Evolutionary conservation across 768 basidiomycete genomes (phyloP).

Genomic region (Phanerodontia chrysosporium): DNA sequence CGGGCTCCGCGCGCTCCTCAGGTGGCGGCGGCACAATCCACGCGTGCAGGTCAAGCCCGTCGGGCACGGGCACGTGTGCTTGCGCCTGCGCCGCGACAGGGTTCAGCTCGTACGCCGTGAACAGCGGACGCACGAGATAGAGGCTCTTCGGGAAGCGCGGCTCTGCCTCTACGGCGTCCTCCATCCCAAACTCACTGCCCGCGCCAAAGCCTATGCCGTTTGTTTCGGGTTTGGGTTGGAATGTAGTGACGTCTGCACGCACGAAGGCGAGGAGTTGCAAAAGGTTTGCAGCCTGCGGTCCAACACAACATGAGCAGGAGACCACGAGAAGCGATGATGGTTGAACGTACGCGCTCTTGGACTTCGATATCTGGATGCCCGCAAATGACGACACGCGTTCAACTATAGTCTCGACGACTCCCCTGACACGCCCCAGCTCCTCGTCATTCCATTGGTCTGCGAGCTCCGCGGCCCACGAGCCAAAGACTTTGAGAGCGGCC

Average conservation of each 20-base stretch:
- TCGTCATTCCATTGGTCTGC: constrained; percentile 78
- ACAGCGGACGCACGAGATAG: constrained; percentile 79
- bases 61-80: constrained; percentile 74
- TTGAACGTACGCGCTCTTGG: constrained; percentile 74
- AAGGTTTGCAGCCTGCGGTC: constrained; percentile 71
- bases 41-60: constrained; percentile 78
- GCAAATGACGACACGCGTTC: constrained; percentile 56
- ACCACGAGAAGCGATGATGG: background rate
- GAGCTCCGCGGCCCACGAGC: constrained; percentile 73
- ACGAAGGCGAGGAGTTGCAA: constrained; percentile 74
- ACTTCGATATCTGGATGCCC: constrained; percentile 74
- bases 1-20: constrained; percentile 29
- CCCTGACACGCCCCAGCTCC: constrained; percentile 58
- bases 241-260: constrained; percentile 61
- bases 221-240: constrained; percentile 37
- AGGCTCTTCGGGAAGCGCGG: constrained; percentile 84
- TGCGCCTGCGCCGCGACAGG: constrained; percentile 82
- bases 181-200: constrained; percentile 33
- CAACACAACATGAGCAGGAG: background rate
- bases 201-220: constrained; percentile 35
- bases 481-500: constrained; percentile 82
- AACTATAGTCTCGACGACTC: constrained; percentile 58
- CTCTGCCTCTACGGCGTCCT: constrained; percentile 26
- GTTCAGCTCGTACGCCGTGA: constrained; percentile 74
- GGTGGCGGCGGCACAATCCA: constrained; percentile 74